These are phyloP conservation scores for Arthrobotrys megalospora DNA, from an alignment of 2,329 filamentous ascomycete genomes.

Conservation along the genomic window DNA sequence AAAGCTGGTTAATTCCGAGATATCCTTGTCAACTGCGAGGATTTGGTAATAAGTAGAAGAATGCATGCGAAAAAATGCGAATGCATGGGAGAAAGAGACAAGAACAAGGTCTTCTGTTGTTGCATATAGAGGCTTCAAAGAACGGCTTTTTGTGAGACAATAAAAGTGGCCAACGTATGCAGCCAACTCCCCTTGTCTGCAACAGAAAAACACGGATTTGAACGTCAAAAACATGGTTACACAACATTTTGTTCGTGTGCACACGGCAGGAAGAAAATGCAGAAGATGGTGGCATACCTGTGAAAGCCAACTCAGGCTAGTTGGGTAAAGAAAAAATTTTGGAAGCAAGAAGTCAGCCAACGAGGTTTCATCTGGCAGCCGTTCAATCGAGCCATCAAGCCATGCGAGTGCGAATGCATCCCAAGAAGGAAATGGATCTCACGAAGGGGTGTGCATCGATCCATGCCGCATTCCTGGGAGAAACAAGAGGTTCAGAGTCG, in stretches of 20 bases:
- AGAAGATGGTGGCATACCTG: constrained; percentile 49
- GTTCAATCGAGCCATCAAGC: constrained; percentile 12
- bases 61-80: constrained; percentile 5
- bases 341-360: constrained; percentile 18
- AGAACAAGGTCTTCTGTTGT: constrained; percentile 4
- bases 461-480: constrained; percentile 47
- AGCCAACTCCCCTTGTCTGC: constrained; percentile 36
- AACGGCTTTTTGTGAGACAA: constrained; percentile 29
- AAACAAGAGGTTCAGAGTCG: constrained; percentile 39
- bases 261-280: constrained; percentile 36
- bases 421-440: constrained; percentile 29
- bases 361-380: constrained; percentile 35
- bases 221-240: constrained; percentile 48
- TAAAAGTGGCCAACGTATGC: constrained; percentile 24
- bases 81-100: constrained; percentile 12
- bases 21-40: constrained; percentile 33
- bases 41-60: constrained; percentile 6
- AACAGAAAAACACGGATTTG: constrained; percentile 28
- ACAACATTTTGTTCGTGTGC: constrained; percentile 34
- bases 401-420: constrained; percentile 21
- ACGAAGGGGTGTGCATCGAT: constrained; percentile 22
- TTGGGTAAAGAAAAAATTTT: constrained; percentile 47
- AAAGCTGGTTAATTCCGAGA: constrained; percentile 46
- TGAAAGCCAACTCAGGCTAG: constrained; percentile 58
- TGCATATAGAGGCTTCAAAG: constrained; percentile 15